phyloP scores from a whole-genome alignment of 306 rosid species.

The Erythrophleum fordii region DNA sequence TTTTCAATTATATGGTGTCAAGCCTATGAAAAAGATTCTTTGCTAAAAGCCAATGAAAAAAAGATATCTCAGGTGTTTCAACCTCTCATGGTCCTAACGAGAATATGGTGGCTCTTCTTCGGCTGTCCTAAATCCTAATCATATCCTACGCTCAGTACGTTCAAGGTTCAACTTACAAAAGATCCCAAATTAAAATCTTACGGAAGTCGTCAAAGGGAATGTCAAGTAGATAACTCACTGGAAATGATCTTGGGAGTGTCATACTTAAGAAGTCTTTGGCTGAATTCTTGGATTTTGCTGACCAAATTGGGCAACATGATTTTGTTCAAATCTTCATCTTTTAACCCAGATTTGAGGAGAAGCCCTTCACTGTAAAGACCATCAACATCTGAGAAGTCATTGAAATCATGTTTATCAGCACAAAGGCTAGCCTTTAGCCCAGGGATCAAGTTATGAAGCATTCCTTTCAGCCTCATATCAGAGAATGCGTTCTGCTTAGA shows the following conservation, averaged over 20 bases:
- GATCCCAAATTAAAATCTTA: too few relatives aligned
- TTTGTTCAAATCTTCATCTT: constrained; percentile 74
- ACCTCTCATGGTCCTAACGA: too few relatives aligned
- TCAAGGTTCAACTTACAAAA: neutral
- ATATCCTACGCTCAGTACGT: neutral
- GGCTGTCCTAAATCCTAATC: too few relatives aligned
- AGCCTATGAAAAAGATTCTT: too few relatives aligned
- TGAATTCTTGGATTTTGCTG: constrained; percentile 63
- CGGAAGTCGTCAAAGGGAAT: too few relatives aligned
- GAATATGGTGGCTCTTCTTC: too few relatives aligned
- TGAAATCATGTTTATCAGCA: constrained; percentile 68
- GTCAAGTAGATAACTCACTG: constrained; percentile 63
- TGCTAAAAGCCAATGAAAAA: too few relatives aligned
- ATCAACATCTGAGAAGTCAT: constrained; percentile 80
- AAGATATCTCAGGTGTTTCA: too few relatives aligned
- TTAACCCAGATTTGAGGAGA: constrained; percentile 64
- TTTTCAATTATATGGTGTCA: too few relatives aligned
- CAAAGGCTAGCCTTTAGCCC: constrained; percentile 70
- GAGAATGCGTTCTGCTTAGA: constrained; percentile 68
- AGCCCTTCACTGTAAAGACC: constrained; percentile 82
- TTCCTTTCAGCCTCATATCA: constrained; percentile 79
- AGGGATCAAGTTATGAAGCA: constrained; percentile 79
- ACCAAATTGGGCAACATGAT: constrained; percentile 64
- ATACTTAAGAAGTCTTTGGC: constrained; percentile 70
- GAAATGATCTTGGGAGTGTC: constrained; percentile 81